Evolutionary conservation across 306 rosid genomes (phyloP).

Genomic region (Mucuna pruriens): DNA sequence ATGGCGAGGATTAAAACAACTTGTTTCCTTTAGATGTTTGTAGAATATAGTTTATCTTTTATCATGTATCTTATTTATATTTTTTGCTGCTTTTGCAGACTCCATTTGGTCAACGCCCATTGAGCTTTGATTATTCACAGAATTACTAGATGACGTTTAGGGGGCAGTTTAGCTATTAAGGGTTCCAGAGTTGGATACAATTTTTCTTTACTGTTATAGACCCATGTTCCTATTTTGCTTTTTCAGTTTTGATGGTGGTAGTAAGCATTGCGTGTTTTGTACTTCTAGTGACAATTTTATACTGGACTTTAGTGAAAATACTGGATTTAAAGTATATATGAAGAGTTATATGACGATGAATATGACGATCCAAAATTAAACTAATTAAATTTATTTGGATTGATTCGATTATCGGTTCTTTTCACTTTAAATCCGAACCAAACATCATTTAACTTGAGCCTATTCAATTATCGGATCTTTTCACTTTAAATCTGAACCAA

Average conservation of each 20-base stretch:
- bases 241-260: slow-evolving; percentile 37
- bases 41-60: background rate
- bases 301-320: slow-evolving; percentile 5
- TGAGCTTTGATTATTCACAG: slow-evolving; percentile 77
- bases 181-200: slow-evolving; percentile 28
- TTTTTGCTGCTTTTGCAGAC: slow-evolving; percentile 54
- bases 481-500: too few relatives aligned
- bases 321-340: slow-evolving; percentile 21
- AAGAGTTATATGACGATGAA: background rate
- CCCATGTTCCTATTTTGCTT: slow-evolving; percentile 37
- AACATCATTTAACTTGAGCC: too few relatives aligned
- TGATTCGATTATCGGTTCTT: too few relatives aligned
- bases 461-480: too few relatives aligned
- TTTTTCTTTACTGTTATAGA: slow-evolving; percentile 33
- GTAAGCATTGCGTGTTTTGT: slow-evolving; percentile 8
- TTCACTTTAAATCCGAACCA: too few relatives aligned
- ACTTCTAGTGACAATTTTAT: background rate
- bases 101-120: slow-evolving; percentile 82
- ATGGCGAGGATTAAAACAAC: background rate
- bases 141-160: slow-evolving; percentile 50
- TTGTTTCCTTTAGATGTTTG: background rate
- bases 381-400: too few relatives aligned
- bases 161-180: slow-evolving; percentile 36
- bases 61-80: background rate
- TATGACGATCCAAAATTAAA: too few relatives aligned